phyloP scores from a whole-genome alignment of 768 basidiomycete genomes.

The Mycena albidolilacea region DNA sequence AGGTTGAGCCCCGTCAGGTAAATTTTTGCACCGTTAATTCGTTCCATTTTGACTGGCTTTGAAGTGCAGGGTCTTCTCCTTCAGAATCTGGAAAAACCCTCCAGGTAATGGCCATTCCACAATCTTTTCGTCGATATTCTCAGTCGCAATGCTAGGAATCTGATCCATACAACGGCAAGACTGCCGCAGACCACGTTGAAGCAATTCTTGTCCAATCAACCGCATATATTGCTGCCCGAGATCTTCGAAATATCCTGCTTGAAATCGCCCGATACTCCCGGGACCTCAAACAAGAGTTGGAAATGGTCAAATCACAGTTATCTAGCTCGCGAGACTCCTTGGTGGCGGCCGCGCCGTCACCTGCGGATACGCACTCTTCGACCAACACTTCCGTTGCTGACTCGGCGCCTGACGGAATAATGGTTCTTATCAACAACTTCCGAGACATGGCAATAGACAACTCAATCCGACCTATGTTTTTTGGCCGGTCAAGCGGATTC shows the following conservation, averaged over 20 bases:
- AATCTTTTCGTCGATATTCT: not conserved
- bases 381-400: not conserved
- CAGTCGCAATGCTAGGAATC: not conserved
- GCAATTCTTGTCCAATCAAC: slow-evolving; percentile 34
- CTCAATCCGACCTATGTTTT: slow-evolving; percentile 36
- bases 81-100: not conserved
- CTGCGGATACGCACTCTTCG: not conserved
- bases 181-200: slow-evolving; percentile 58
- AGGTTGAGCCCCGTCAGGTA: not conserved
- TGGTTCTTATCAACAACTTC: slow-evolving; percentile 25
- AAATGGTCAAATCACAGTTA: slow-evolving; percentile 4
- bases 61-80: not conserved
- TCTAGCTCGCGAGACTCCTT: slow-evolving; percentile 5
- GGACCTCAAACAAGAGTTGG: slow-evolving; percentile 25
- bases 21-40: not conserved
- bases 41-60: not conserved
- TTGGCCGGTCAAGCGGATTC: slow-evolving; percentile 49
- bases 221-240: slow-evolving; percentile 32
- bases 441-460: slow-evolving; percentile 7
- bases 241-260: slow-evolving; percentile 33
- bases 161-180: slow-evolving; percentile 47
- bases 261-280: slow-evolving; percentile 36
- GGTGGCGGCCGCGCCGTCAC: not conserved
- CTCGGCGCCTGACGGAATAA: slow-evolving; percentile 22
- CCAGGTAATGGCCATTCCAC: not conserved